phyloP scores from a whole-genome alignment of 192 early-diverging fungal species.

The Rhizophlyctis rosea region DNA sequence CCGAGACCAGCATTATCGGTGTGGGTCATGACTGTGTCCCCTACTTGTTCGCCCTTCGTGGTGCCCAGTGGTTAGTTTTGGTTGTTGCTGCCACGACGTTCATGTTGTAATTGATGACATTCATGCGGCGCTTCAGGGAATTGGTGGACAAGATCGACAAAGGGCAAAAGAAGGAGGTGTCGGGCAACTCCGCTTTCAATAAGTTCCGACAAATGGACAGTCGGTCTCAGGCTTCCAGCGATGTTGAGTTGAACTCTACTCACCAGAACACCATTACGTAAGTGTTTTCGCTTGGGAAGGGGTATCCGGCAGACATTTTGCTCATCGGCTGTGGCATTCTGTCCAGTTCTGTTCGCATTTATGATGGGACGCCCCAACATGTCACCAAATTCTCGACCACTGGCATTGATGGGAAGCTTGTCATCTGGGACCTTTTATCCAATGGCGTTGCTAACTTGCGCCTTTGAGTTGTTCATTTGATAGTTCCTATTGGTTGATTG shows the following conservation, averaged over 20 bases:
- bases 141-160: slow-evolving; percentile 71
- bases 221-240: slow-evolving; percentile 62
- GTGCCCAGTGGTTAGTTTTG: slow-evolving; percentile 55
- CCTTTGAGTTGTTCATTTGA: too few species aligned
- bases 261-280: slow-evolving; percentile 98
- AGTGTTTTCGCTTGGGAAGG: slow-evolving; percentile 10
- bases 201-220: slow-evolving; percentile 93
- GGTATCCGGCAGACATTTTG: neutral
- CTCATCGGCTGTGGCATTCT: neutral
- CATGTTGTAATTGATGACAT: too few species aligned
- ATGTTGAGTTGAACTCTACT: slow-evolving; percentile 72
- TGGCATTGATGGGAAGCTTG: slow-evolving; percentile 81
- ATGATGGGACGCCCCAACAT: slow-evolving; percentile 44
- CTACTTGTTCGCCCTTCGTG: slow-evolving; percentile 64
- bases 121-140: slow-evolving; percentile 32
- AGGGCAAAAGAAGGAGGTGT: slow-evolving; percentile 60
- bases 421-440: slow-evolving; percentile 72
- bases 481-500: too few species aligned
- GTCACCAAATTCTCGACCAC: slow-evolving; percentile 73
- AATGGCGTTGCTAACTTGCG: too few species aligned
- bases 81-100: too few species aligned
- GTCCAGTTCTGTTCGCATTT: slow-evolving; percentile 51
- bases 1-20: slow-evolving; percentile 74
- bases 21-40: slow-evolving; percentile 94
- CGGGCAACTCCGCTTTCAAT: slow-evolving; percentile 67